Base-by-base conservation (phyloP, 495 filamentous ascomycete species). In the Neurospora sp. region DNA sequence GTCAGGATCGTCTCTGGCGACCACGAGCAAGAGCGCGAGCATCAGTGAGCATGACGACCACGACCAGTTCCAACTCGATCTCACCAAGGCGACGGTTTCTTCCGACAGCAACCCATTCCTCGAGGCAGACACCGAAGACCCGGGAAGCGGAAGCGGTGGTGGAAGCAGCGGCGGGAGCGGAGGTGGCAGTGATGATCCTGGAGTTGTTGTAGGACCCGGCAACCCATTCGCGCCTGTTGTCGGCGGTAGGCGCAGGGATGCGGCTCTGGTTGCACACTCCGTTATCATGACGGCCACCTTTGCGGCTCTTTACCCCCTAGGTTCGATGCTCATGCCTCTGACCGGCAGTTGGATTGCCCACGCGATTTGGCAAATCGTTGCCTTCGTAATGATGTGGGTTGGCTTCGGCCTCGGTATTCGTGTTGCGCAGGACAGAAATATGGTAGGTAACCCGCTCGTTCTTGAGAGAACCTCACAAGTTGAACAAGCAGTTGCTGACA, bases 401-500 rank as follows among this genome's bases (percentile, higher is more conserved):
- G 92, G 89, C 1, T 84, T 93, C 69, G 90, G 84, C 3, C 46
- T 92, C 27, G 92, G 92, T 31, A 77, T 93, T 23, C 82, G 74
- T 73, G 85, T 78, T 74, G 88, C 75, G 62, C 78, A 76, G 66
- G 82, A 80, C 38, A 75, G 72, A 6, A 54, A 72, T 48, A 77
- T 80, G 40, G 84, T 85, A 75, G 80, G 85, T 82, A n/a, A 42
- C n/a, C 11, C 40, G 20, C 74, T 48, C n/a, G 20, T 42, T 38
- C 39, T 70, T 75, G 59, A 69, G 48, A 71, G 78, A 40, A 11
- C 38, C 10, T 11, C n/a, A 18, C 27, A 35, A 37, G 54, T 35
- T 66, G 54, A 35, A 31, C 12, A 66, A 66, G 35, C 27, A 4
- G 6, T 70, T 41, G 37, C 69, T 76, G 20, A 80, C 76, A 59